Evolutionary conservation across 1,284 basidiomycete species (phyloP).

Genomic region (Malassezia dermatis): DNA sequence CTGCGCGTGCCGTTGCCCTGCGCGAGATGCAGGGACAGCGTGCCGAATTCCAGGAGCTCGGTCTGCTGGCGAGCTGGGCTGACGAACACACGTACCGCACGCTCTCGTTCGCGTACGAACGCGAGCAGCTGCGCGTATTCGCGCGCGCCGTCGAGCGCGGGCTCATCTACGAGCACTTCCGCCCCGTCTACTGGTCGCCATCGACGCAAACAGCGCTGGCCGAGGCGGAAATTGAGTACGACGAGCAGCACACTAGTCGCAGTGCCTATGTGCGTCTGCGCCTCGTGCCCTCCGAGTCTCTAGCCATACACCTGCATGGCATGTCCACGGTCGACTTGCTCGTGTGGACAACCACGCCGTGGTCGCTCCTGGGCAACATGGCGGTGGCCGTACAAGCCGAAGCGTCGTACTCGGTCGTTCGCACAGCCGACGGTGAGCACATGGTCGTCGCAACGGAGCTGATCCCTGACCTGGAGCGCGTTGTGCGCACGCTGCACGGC

Average conservation of each 20-base stretch:
- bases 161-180: slow-evolving; percentile 72
- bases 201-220: slow-evolving; percentile 87
- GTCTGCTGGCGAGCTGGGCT: slow-evolving; percentile 86
- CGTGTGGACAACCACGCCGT: slow-evolving; percentile 99
- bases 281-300: slow-evolving; percentile 13
- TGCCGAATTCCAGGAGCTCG: slow-evolving; percentile 68
- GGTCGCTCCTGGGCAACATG: slow-evolving; percentile 95
- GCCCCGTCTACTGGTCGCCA: slow-evolving; percentile 90
- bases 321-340: slow-evolving; percentile 51
- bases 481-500: slow-evolving; percentile 1
- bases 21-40: slow-evolving; percentile 68
- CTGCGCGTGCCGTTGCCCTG: slow-evolving; percentile 64
- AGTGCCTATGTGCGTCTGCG: slow-evolving; percentile 77
- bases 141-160: slow-evolving; percentile 69
- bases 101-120: slow-evolving; percentile 69
- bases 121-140: slow-evolving; percentile 77
- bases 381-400: slow-evolving; percentile 72
- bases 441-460: slow-evolving; percentile 66
- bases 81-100: slow-evolving; percentile 61
- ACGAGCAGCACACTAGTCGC: slow-evolving; percentile 74
- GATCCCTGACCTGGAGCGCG: slow-evolving; percentile 46
- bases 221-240: slow-evolving; percentile 86
- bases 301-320: slow-evolving; percentile 47
- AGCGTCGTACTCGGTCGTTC: slow-evolving; percentile 62
- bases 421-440: slow-evolving; percentile 43